Evolutionary conservation across 169 alveolate genomes (phyloP), one percentile per base, ranked within the genome.

Genomic region (Eimeria praecox): DNA sequence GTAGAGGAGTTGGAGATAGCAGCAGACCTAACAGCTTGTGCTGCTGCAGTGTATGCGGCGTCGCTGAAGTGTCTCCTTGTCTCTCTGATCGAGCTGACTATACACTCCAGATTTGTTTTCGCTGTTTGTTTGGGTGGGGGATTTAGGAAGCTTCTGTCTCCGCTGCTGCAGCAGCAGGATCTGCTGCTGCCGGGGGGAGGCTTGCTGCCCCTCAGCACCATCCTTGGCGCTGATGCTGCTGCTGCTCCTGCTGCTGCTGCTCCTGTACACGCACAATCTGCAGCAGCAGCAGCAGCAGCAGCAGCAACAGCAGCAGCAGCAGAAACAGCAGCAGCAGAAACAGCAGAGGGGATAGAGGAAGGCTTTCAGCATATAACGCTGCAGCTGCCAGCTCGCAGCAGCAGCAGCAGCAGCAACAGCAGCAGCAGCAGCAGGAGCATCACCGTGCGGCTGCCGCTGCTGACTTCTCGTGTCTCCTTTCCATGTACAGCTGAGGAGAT

Each of bases 31-130:
- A 64, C 71, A 20, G 75, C 82, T 1, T 14, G 88, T 20, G 95
- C 88, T 27, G 95, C 95, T n/a, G 95, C 95, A 2, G 69, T 89
- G n/a, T 87, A 89, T 46, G 86, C 73, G 56, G 95, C 59, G 75
- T 64, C n/a, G 12, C 87, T 89, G 33, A 83, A 49, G 75, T 62
- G 75, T 18, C 62, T 89, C 71, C 35, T 89, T 22, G 86, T 44
- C 40, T 86, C 77, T 38, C 49, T 66, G 75, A 4, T 89, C 40
- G 52, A 33, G 40, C 95, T 89, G 73, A 80, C 73, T 2, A 9
- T 40, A 86, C 44, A 62, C 35, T 27, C 75, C 6, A 42, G n/a
- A 3, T 33, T 27, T 16, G 52, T 69, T 20, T 33, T 42, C 16
- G 9, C 30, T n/a, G 64, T 66, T 10, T 89, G 95, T n/a, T 75